Base-by-base conservation (phyloP, 176 grass and related monocot species). In the Oryza brachyantha region DNA sequence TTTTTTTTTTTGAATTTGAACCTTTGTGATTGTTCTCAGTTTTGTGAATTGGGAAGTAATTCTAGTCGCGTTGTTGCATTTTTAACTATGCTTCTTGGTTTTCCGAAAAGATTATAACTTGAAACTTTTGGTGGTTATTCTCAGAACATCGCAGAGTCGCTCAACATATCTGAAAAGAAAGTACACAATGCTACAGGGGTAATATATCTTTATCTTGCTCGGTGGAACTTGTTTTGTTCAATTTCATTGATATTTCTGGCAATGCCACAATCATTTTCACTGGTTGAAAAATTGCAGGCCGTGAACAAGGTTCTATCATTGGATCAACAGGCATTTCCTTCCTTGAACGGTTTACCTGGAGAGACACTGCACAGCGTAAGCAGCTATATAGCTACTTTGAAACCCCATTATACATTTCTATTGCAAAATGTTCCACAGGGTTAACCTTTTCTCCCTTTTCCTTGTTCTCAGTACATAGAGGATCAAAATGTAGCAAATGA, bases 151-250 rank as follows among this genome's bases (percentile, higher is more conserved):
- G 90, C 96, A 25, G 79, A 58, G 48, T 83, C 67, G 1, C 86
- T 99, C 64, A 95, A 99, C 27, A 95, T 99, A 75, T 95, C 91
- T 0, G 69, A 84, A 55, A 93, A 82, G 89, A 97, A 97, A 92
- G 86, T 97, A 21, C 72, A 66, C 81, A 97, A 92, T 72, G 91
- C 91, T 70, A 94, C 84, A 68, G 79, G 80, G 86, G 94, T 94
- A 82, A 13, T 28, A 32, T 1, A 29, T 84, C 38, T 72, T 38
- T 66, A 41, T n/a, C 22, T 64, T 68, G 1, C 13, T 24, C 46
- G 8, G 61, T 84, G 13, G 19, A 39, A 64, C 59, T 78, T 41
- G 7, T 72, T 72, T 46, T 42, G 58, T n/a, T 10, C 17, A 66
- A n/a, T 16, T 57, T 60, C 17, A 73, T 29, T 86, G 27, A 70